phyloP scores from a whole-genome alignment of 352 stramenopile species.

The Phytophthora cajani region DNA sequence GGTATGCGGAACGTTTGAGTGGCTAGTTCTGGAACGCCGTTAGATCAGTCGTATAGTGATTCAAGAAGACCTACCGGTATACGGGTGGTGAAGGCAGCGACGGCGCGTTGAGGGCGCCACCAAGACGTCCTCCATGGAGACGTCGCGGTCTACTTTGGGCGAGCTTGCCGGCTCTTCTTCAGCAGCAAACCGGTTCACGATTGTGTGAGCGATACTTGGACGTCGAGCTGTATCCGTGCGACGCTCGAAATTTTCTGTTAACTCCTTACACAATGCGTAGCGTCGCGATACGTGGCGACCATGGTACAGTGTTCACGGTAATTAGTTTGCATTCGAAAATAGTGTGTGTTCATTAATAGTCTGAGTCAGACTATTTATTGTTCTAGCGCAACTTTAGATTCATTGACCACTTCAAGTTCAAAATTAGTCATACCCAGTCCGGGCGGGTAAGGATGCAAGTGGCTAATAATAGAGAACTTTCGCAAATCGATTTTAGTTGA shows the following conservation, averaged over 20 bases:
- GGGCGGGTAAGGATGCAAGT: too few species aligned
- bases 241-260: conserved; percentile 11
- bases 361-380: too few species aligned
- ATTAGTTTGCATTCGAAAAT: too few species aligned
- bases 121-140: background rate
- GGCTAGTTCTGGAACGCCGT: background rate
- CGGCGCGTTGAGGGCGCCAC: background rate
- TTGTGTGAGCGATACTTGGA: background rate
- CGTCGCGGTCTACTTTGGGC: background rate
- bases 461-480: too few species aligned
- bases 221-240: background rate
- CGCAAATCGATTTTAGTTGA: too few species aligned
- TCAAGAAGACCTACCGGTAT: background rate
- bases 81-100: background rate
- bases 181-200: background rate
- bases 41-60: background rate
- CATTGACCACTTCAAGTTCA: too few species aligned
- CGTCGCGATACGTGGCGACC: background rate
- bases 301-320: too few species aligned
- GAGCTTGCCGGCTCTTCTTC: background rate
- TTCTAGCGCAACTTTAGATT: too few species aligned
- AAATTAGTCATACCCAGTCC: too few species aligned
- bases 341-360: too few species aligned
- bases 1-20: background rate
- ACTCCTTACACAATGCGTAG: conserved; percentile 4